phyloP scores from a whole-genome alignment of 345 rosid species.

The Cardamine chenopodiifolia region DNA sequence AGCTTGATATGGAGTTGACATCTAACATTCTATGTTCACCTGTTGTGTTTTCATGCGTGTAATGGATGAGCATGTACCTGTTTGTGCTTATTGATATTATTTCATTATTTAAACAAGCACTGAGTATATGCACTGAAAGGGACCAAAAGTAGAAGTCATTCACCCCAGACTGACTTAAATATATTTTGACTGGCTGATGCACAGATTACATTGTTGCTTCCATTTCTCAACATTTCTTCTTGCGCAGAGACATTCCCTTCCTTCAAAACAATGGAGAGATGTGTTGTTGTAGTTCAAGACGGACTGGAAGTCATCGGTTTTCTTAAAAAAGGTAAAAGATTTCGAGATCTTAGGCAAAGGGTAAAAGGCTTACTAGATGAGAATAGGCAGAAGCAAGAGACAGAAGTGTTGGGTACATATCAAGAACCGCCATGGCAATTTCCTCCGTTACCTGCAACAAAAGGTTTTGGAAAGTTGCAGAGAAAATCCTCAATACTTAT shows the following conservation, averaged over 20 bases:
- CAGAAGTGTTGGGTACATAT: conserved; percentile 73
- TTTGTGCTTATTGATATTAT: too few species aligned
- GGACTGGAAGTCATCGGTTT: not conserved
- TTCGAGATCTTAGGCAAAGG: not conserved
- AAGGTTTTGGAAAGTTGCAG: not conserved
- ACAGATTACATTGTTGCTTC: conserved; percentile 25
- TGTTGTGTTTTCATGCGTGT: too few species aligned
- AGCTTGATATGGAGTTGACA: too few species aligned
- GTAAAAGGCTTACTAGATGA: conserved; percentile 64
- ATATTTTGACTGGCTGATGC: conserved; percentile 35
- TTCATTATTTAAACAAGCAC: too few species aligned
- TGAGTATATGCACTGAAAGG: too few species aligned
- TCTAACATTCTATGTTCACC: too few species aligned
- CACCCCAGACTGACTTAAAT: conserved; percentile 34
- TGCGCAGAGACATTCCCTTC: conserved; percentile 25
- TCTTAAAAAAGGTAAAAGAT: not conserved
- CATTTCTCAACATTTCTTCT: conserved; percentile 36
- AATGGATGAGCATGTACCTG: too few species aligned
- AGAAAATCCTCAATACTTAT: not conserved
- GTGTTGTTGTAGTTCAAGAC: not conserved
- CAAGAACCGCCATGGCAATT: conserved; percentile 67
- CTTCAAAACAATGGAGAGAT: not conserved
- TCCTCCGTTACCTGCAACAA: conserved; percentile 73
- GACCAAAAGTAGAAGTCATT: conserved; percentile 11
- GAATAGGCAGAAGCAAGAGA: conserved; percentile 87